phyloP scores from a whole-genome alignment of 805 yeast genomes.

The Torulaspora quercuum region DNA sequence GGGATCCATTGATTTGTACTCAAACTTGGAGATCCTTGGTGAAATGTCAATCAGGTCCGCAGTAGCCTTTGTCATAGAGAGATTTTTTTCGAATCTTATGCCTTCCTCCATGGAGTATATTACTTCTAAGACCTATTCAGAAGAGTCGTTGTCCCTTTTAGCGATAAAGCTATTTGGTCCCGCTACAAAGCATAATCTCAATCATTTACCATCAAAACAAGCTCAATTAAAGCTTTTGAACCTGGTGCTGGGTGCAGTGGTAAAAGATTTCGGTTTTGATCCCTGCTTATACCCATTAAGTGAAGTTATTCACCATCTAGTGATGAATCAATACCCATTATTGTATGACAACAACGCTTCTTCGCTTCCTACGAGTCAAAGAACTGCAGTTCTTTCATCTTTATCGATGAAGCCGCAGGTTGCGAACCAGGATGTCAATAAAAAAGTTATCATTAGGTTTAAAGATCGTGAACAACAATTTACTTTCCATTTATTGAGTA shows the following conservation, averaged over 20 bases:
- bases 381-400: conserved; percentile 26
- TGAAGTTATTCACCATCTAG: conserved; percentile 60
- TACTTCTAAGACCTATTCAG: conserved; percentile 43
- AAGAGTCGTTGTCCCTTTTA: conserved; percentile 36
- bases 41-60: conserved; percentile 52
- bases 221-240: conserved; percentile 49
- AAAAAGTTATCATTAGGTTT: conserved; percentile 48
- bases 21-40: conserved; percentile 57
- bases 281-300: conserved; percentile 58
- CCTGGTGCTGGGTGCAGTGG: conserved; percentile 63
- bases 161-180: conserved; percentile 28
- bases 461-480: conserved; percentile 57
- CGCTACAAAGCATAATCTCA: conserved; percentile 35
- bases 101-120: conserved; percentile 54
- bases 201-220: conserved; percentile 42
- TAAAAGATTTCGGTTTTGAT: conserved; percentile 80
- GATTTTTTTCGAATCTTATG: conserved; percentile 53
- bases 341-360: conserved; percentile 21
- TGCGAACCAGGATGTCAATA: conserved; percentile 37
- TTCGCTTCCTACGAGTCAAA: conserved; percentile 10
- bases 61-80: conserved; percentile 59
- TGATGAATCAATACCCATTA: conserved; percentile 63
- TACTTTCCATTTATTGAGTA: conserved; percentile 56
- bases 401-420: conserved; percentile 37
- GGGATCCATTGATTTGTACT: conserved; percentile 30